phyloP scores from a whole-genome alignment of 164 flowering plant species.

The Vitis cinerea region DNA sequence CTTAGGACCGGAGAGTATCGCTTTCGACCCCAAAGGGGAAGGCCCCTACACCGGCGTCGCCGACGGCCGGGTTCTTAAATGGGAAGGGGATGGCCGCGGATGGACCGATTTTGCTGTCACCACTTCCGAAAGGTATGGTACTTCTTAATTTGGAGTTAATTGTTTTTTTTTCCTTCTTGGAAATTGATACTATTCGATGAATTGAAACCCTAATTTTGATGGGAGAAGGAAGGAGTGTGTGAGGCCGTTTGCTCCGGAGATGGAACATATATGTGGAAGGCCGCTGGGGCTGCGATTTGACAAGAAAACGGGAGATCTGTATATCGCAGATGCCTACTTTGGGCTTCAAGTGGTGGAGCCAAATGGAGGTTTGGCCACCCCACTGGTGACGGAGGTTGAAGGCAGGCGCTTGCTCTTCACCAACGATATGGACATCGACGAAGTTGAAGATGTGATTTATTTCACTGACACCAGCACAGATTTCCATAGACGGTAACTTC shows the following conservation, averaged over 20 bases:
- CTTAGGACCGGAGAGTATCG: slow-evolving; percentile 70
- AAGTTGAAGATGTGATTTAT: slow-evolving; percentile 45
- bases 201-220: neutral
- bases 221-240: slow-evolving; percentile 40
- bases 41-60: slow-evolving; percentile 80
- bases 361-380: slow-evolving; percentile 58
- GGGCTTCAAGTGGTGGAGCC: slow-evolving; percentile 66
- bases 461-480: slow-evolving; percentile 59
- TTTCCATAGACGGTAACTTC: slow-evolving; percentile 55
- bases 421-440: slow-evolving; percentile 67
- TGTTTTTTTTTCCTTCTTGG: neutral
- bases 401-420: slow-evolving; percentile 52
- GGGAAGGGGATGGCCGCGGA: slow-evolving; percentile 30
- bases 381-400: slow-evolving; percentile 41
- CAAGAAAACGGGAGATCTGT: slow-evolving; percentile 59
- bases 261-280: slow-evolving; percentile 76
- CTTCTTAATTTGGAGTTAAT: neutral
- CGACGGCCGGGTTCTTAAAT: slow-evolving; percentile 65
- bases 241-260: slow-evolving; percentile 57
- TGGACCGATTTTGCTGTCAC: slow-evolving; percentile 73
- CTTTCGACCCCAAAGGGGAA: slow-evolving; percentile 54
- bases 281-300: slow-evolving; percentile 63
- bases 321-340: slow-evolving; percentile 67
- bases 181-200: neutral
- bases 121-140: slow-evolving; percentile 42